Evolutionary conservation across 2,329 filamentous ascomycete species (phyloP).

Genomic region (Trichoderma sp.): DNA sequence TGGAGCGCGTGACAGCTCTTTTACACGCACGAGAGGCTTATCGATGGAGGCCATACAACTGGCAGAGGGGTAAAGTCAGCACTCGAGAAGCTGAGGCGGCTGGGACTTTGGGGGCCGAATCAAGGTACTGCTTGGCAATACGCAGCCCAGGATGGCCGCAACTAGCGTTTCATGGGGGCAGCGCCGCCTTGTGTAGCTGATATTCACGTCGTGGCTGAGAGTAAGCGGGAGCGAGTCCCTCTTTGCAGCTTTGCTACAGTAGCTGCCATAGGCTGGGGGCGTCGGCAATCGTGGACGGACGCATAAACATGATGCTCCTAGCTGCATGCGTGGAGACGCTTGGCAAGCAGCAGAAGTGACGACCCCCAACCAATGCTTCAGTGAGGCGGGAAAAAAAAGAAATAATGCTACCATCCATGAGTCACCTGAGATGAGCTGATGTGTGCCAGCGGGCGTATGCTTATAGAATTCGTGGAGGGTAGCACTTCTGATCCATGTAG

Average conservation of each 20-base stretch:
- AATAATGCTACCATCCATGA: neutral
- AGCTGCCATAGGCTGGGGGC: slow-evolving; percentile 1
- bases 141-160: neutral
- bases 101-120: slow-evolving; percentile 6
- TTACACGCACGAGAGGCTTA: neutral
- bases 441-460: neutral
- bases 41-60: too few relatives aligned
- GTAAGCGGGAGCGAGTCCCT: neutral
- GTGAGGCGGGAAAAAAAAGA: neutral
- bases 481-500: neutral
- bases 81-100: neutral
- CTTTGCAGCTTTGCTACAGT: neutral
- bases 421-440: neutral
- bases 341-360: slow-evolving; percentile 12
- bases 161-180: slow-evolving; percentile 16
- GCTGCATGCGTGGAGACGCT: neutral
- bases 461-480: neutral
- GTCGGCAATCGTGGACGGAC: slow-evolving; percentile 7
- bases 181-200: slow-evolving; percentile 2
- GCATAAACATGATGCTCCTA: neutral
- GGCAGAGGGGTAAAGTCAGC: neutral
- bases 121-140: neutral
- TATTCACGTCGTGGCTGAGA: slow-evolving; percentile 7
- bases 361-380: neutral
- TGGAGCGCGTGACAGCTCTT: neutral